These are phyloP conservation scores for Polyporus arcularius DNA, from an alignment of 768 basidiomycete genomes.

Conservation along the genomic window DNA sequence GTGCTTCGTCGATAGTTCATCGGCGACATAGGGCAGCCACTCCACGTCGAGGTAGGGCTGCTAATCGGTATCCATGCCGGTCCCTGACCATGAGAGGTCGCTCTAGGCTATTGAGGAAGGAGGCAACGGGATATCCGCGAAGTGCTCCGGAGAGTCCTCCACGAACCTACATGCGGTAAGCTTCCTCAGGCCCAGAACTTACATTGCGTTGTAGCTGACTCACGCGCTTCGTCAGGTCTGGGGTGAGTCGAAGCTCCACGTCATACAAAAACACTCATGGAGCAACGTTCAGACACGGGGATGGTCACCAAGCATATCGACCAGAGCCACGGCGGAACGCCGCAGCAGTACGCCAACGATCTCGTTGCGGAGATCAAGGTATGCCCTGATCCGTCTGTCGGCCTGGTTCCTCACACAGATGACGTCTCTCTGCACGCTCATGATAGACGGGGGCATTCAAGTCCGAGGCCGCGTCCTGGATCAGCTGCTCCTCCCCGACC, in stretches of 20 bases:
- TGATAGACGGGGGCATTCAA: constrained; percentile 27
- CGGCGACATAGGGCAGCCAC: constrained; percentile 27
- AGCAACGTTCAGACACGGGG: constrained; percentile 20
- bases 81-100: neutral
- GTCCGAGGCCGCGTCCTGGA: constrained; percentile 25
- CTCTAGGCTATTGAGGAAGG: constrained; percentile 30
- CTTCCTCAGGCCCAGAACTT: neutral
- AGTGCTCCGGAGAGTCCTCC: constrained; percentile 20
- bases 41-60: constrained; percentile 24
- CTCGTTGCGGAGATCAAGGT: constrained; percentile 38
- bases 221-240: constrained; percentile 2
- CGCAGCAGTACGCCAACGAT: constrained; percentile 20
- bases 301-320: constrained; percentile 27
- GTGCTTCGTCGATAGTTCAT: constrained; percentile 19
- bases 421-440: neutral
- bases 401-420: neutral
- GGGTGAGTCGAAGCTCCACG: constrained; percentile 7
- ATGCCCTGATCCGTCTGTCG: neutral
- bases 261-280: no score
- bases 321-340: constrained; percentile 21
- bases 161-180: constrained; percentile 26
- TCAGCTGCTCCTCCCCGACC: constrained; percentile 27
- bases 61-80: neutral
- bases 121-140: constrained; percentile 28
- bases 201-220: neutral